Base-by-base conservation (phyloP, 352 stramenopile species). In the Phytopythium helicoides region DNA sequence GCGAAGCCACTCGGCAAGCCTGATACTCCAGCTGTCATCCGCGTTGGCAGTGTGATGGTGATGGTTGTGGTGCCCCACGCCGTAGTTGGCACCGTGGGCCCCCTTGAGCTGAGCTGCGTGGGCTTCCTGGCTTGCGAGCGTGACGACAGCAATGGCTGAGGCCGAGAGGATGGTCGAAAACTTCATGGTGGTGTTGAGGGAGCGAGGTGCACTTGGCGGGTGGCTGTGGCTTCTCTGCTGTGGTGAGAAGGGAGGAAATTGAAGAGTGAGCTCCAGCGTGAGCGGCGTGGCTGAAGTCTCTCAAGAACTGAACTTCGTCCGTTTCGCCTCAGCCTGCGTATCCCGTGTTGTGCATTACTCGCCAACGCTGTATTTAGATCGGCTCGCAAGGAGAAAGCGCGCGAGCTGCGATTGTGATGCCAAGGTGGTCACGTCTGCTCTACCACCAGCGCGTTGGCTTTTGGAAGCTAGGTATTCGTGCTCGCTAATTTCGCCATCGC, bases 121-220 rank as follows among this genome's bases (percentile, higher is more conserved):
- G 4, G 12, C 45, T 18, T 21, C 18, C 11, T 51, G 51, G 35
- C 22, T 19, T 16, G 26, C 51, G 28, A 58, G 18, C 14, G 56
- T 37, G 8, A 44, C 52, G 19, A 64, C 40, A n/a, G 46, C 31
- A 25, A 60, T 51, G 28, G 26, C 28, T 2, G 45, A 40, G 26
- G 28, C 16, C 18, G 45, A 38, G 26, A 51, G 45, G 18, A 51
- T 37, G 28, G n/a, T 51, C 28, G 45, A 12, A 18, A 51, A 31
- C 28, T 51, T 51, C 56, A 64, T 64, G 19, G 37, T 39, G 25
- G n/a, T 16, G 23, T 15, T 25, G 3, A 4, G 34, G 10, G 0
- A 15, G 15, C 9, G 3, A 14, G 21, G 16, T 10, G 18, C 37
- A 7, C 45, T 19, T 36, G 15, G 44, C 11, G 14, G 33, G 1